Conservation (phyloP, 1,139 yeast genomes). For the Yamadazyma friedrichii region DNA sequence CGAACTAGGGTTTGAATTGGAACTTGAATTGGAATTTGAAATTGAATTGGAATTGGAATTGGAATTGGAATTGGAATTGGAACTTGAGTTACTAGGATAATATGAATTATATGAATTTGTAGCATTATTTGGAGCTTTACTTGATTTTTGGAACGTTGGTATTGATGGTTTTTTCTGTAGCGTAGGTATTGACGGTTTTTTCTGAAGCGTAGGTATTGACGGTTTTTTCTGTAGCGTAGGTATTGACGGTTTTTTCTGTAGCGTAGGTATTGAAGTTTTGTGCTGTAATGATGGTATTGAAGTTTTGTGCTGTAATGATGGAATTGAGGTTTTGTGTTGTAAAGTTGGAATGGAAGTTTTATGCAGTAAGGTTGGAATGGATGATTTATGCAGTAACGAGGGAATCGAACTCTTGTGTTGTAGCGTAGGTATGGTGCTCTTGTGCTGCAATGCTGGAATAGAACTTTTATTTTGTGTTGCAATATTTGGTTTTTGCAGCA, state of each 20-base stretch:
- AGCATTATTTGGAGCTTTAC: too few relatives aligned
- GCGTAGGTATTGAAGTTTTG: slow-evolving; percentile 12
- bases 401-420: neutral
- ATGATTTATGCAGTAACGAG: neutral
- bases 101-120: too few relatives aligned
- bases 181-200: neutral
- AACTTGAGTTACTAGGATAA: slow-evolving; percentile 5
- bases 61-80: neutral
- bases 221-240: slow-evolving; percentile 17
- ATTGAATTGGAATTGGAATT: neutral
- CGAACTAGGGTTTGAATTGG: neutral
- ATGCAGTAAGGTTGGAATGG: slow-evolving; percentile 10
- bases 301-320: slow-evolving; percentile 13
- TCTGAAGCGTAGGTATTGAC: slow-evolving; percentile 1
- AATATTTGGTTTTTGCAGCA: slow-evolving; percentile 9
- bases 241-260: slow-evolving; percentile 15
- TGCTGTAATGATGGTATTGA: slow-evolving; percentile 17
- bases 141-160: neutral
- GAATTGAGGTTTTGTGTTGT: slow-evolving; percentile 13
- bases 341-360: slow-evolving; percentile 14
- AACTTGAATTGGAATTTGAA: neutral
- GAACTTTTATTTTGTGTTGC: slow-evolving; percentile 10
- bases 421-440: slow-evolving; percentile 6
- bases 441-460: slow-evolving; percentile 4
- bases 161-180: too few relatives aligned